These are phyloP conservation scores for Populus pruinosa DNA, from an alignment of 345 rosid genomes.

Conservation along the genomic window DNA sequence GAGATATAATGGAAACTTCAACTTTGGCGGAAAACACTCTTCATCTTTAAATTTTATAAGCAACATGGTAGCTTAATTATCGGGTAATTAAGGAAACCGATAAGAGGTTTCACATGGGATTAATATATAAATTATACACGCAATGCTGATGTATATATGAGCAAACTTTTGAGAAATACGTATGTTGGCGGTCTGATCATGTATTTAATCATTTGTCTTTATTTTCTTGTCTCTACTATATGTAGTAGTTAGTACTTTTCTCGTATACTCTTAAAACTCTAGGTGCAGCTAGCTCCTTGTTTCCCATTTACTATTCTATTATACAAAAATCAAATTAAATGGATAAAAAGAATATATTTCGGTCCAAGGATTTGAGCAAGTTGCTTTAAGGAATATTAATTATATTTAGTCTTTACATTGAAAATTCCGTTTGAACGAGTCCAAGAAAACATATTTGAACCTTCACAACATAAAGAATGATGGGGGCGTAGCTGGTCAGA, in stretches of 20 bases:
- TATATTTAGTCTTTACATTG: slow-evolving; percentile 16
- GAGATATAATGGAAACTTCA: not conserved
- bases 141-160: no score
- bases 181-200: no score
- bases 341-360: not conserved
- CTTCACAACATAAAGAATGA: slow-evolving; percentile 6
- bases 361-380: not conserved
- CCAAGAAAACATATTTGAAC: not conserved
- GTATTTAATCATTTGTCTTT: not conserved
- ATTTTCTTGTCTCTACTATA: no score
- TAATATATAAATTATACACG: no score
- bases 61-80: not conserved
- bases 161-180: no score
- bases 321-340: not conserved
- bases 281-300: slow-evolving; percentile 5
- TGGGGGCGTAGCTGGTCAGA: not conserved
- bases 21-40: not conserved
- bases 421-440: slow-evolving; percentile 31
- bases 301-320: not conserved
- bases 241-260: not conserved
- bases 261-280: not conserved
- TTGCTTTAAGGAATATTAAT: slow-evolving; percentile 3
- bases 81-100: not conserved
- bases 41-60: not conserved
- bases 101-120: no score